Base-by-base conservation (phyloP, 1,284 basidiomycete genomes). In the Gastroboletus turbinatus region DNA sequence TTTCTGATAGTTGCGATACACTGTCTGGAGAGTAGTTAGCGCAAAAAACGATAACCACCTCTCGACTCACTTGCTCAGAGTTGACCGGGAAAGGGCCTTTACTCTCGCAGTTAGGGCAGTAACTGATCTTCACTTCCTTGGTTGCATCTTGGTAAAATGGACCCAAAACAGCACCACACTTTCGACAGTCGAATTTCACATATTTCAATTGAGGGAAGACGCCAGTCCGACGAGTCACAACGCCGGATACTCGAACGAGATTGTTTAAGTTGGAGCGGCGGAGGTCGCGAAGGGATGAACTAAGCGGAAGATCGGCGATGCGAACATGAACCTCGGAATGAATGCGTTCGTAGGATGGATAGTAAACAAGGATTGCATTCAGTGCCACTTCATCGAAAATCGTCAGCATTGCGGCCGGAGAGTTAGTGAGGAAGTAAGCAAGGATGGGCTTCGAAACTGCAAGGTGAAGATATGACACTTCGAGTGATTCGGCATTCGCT, bases 151-250 rank as follows among this genome's bases (percentile, higher is more conserved):
- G 97, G 73, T 93, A 96, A 79, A 99, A 99, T 0, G 97, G 97
- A 14, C 97, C 97, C 7, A 99, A 81, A 13, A 93, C 86, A 23
- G 89, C 90, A 17, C 90, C 90, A 67, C 97, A 99, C 71, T 95
- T 96, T 52, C 81, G 80, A 73, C 97, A 99, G 75, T 99, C 94
- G 67, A 99, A 99, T 72, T 98, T 98, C 75, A 99, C 96, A 70
- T 98, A 98, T 77, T 99, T 99, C 61, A 99, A 80, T 74, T 99
- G 97, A 14, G 97, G 97, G 76, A 99, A 98, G 11, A 99, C 96
- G 23, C 97, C 96, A 11, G 87, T 94, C 46, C 97, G 84, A 53
- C 97, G 82, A 1, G 97, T 99, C 46, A 99, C 96, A n/a, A 99
- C 97, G 33, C 97, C 97, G 5, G 88, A 86, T 13, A 99, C 92